Evolutionary conservation across 2,329 filamentous ascomycete species (phyloP).

Genomic region (Aspergillus fijiensis): DNA sequence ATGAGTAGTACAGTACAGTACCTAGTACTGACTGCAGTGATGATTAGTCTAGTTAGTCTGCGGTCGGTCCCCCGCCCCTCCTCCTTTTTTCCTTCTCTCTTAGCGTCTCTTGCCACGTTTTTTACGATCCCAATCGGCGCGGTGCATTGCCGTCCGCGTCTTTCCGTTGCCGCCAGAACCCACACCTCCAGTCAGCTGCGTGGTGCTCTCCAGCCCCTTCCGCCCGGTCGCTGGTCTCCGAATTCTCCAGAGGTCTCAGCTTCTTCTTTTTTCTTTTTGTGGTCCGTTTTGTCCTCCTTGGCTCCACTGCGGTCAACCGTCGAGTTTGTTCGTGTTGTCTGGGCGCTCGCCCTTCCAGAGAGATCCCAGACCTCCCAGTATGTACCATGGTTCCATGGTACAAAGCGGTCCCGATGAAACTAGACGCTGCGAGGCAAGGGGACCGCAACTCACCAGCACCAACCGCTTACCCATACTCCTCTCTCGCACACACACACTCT

Average conservation of each 20-base stretch:
- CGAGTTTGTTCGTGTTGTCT: slow-evolving; percentile 7
- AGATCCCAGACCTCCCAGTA: slow-evolving; percentile 6
- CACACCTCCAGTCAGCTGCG: slow-evolving; percentile 28
- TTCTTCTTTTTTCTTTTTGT: background rate
- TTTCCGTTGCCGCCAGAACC: slow-evolving; percentile 34
- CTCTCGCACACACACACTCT: background rate
- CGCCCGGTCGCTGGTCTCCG: background rate
- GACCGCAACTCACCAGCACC: background rate
- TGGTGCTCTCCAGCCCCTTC: slow-evolving; percentile 16
- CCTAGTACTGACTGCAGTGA: background rate
- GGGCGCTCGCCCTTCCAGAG: slow-evolving; percentile 11
- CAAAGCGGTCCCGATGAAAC: background rate
- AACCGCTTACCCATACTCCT: background rate
- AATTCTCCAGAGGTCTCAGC: slow-evolving; percentile 13
- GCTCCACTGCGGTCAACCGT: slow-evolving; percentile 16
- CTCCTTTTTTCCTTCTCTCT: slow-evolving; percentile 12
- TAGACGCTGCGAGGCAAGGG: background rate
- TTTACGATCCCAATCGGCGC: slow-evolving; percentile 32
- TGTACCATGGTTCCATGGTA: slow-evolving; percentile 12
- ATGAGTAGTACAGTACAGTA: background rate
- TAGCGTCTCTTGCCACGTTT: slow-evolving; percentile 28
- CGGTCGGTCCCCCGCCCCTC: slow-evolving; percentile 1
- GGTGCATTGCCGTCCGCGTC: slow-evolving; percentile 37
- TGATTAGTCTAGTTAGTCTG: background rate
- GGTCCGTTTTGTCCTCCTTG: background rate